These are phyloP conservation scores for Colletotrichum gigasporum DNA, from an alignment of 2,329 filamentous ascomycete species.

Conservation along the genomic window DNA sequence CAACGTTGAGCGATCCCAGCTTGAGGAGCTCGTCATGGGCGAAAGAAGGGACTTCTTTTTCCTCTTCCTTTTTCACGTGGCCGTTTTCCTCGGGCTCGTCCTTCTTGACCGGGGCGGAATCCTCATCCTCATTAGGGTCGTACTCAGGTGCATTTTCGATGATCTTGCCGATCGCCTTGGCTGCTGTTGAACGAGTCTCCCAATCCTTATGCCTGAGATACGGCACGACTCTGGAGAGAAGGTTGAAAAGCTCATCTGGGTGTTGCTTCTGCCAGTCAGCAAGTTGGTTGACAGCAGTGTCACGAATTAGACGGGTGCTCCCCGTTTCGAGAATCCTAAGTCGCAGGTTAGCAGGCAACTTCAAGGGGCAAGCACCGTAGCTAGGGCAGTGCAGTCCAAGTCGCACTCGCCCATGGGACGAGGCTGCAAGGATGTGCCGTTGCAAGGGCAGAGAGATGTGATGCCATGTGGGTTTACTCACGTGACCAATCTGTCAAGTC, in stretches of 20 bases:
- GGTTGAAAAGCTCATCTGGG: constrained; percentile 95
- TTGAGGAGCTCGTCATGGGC: constrained; percentile 71
- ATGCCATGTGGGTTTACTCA: constrained; percentile 60
- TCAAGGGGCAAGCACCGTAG: neutral
- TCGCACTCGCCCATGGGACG: neutral
- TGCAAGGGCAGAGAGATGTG: neutral
- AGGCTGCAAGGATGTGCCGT: neutral
- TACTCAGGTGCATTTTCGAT: constrained; percentile 87
- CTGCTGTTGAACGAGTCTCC: constrained; percentile 94
- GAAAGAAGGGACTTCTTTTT: constrained; percentile 53
- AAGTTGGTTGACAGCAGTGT: constrained; percentile 95
- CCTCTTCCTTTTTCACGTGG: constrained; percentile 70
- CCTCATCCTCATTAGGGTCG: constrained; percentile 85
- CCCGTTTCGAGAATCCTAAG: constrained; percentile 92
- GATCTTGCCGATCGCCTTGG: constrained; percentile 94
- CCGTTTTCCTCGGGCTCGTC: constrained; percentile 53
- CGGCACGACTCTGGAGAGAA: constrained; percentile 92
- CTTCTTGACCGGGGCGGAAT: constrained; percentile 52
- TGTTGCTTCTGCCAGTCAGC: constrained; percentile 98
- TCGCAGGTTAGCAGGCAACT: constrained; percentile 22
- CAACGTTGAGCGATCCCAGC: constrained; percentile 80
- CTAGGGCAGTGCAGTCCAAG: neutral
- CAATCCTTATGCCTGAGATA: constrained; percentile 95
- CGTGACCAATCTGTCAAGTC: constrained; percentile 88
- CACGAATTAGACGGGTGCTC: constrained; percentile 93